These are phyloP conservation scores for Quercus tomentella DNA, from an alignment of 331 rosid species.

Conservation along the genomic window DNA sequence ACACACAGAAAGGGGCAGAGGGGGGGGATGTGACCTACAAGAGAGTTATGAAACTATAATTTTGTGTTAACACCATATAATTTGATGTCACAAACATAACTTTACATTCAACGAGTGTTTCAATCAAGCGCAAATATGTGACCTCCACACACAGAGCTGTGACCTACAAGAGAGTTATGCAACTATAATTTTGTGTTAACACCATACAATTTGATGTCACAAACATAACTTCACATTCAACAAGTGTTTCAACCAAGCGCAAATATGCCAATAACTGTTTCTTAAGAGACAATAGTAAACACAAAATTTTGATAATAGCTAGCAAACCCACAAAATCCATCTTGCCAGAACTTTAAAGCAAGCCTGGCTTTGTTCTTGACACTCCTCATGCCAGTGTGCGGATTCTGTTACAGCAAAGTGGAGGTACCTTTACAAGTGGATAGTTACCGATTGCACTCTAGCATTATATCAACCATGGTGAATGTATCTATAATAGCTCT, in stretches of 20 bases:
- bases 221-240: neutral
- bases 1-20: neutral
- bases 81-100: neutral
- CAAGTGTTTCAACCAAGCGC: neutral
- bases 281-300: neutral
- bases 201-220: neutral
- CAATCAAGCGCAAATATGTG: neutral
- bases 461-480: neutral
- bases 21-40: neutral
- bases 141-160: neutral
- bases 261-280: neutral
- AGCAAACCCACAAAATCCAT: neutral
- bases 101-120: neutral
- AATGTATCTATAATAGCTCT: neutral
- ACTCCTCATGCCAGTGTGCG: neutral
- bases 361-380: neutral
- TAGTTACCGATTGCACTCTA: neutral
- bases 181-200: neutral
- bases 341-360: neutral
- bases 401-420: neutral
- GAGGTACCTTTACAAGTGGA: neutral
- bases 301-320: neutral
- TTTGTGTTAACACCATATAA: neutral
- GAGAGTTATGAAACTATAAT: neutral
- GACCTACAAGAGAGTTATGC: neutral